phyloP scores from a whole-genome alignment of 106 monocot genomes.

The Platanthera guangdongensis region DNA sequence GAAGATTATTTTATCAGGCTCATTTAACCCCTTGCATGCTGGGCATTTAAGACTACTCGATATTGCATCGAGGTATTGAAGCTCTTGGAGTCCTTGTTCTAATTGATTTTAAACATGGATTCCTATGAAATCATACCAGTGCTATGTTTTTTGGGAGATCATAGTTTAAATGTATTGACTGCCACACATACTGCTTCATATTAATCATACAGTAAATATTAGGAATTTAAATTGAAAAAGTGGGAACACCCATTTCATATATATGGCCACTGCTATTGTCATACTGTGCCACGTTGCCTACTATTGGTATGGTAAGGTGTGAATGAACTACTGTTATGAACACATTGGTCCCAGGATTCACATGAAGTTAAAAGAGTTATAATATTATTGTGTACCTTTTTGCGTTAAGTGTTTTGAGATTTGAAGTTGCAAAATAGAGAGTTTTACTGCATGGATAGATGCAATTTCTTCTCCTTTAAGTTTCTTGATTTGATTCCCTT shows the following conservation, averaged over 20 bases:
- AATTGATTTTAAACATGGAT: neutral
- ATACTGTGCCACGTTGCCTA: neutral
- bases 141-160: neutral
- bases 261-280: neutral
- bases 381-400: too few relatives aligned
- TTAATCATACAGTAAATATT: neutral
- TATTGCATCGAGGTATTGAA: slow-evolving; percentile 64
- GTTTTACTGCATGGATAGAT: too few relatives aligned
- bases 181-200: neutral
- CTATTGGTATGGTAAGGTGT: neutral
- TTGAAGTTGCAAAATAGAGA: too few relatives aligned
- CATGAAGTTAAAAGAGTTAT: too few relatives aligned
- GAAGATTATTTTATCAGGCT: slow-evolving; percentile 81
- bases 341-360: too few relatives aligned
- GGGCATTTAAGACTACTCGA: slow-evolving; percentile 79
- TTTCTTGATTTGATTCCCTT: too few relatives aligned
- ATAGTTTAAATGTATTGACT: neutral
- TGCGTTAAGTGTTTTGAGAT: too few relatives aligned
- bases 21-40: slow-evolving; percentile 98
- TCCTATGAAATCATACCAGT: neutral
- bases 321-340: neutral
- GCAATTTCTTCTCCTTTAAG: too few relatives aligned
- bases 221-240: neutral
- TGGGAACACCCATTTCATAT: neutral
- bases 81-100: neutral